phyloP scores from a whole-genome alignment of 768 basidiomycete species.

The Crassisporium funariophilum region DNA sequence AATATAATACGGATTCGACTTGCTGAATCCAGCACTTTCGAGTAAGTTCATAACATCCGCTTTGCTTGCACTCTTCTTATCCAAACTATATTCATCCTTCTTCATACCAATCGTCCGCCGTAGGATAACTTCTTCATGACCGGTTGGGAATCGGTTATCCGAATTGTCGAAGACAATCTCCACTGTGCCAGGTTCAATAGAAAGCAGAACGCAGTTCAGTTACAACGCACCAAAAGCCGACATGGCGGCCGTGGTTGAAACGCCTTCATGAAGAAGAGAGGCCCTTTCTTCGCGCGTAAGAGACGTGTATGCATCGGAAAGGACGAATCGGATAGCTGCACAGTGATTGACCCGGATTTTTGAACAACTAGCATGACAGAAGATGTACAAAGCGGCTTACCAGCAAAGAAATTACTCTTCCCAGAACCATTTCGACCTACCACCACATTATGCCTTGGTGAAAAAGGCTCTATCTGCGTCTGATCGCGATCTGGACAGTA shows the following conservation, averaged over 20 bases:
- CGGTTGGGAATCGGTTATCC: conserved; percentile 92
- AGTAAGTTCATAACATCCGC: conserved; percentile 98
- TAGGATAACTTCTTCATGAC: conserved; percentile 82
- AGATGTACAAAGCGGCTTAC: conserved; percentile 56
- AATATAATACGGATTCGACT: conserved; percentile 99
- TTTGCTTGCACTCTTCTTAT: conserved; percentile 93
- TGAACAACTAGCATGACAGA: not conserved
- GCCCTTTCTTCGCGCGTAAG: conserved; percentile 94
- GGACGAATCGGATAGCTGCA: conserved; percentile 92
- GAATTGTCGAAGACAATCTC: conserved; percentile 97
- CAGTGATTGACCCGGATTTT: not conserved
- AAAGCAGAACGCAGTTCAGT: not conserved
- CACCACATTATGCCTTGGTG: conserved; percentile 91
- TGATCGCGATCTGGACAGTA: conserved; percentile 71
- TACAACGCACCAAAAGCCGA: conserved; percentile 82
- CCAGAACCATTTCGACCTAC: conserved; percentile 97
- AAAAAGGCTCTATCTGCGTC: conserved; percentile 93
- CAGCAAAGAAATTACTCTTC: conserved; percentile 98
- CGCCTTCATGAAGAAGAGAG: conserved; percentile 91
- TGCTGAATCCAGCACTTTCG: conserved; percentile 96
- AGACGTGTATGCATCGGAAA: conserved; percentile 96
- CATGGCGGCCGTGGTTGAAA: conserved; percentile 83
- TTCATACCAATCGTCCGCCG: conserved; percentile 95
- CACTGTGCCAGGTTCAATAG: conserved; percentile 40
- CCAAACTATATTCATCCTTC: conserved; percentile 98